These are phyloP conservation scores for Cudoniella acicularis DNA, from an alignment of 495 filamentous ascomycete genomes.

Conservation along the genomic window DNA sequence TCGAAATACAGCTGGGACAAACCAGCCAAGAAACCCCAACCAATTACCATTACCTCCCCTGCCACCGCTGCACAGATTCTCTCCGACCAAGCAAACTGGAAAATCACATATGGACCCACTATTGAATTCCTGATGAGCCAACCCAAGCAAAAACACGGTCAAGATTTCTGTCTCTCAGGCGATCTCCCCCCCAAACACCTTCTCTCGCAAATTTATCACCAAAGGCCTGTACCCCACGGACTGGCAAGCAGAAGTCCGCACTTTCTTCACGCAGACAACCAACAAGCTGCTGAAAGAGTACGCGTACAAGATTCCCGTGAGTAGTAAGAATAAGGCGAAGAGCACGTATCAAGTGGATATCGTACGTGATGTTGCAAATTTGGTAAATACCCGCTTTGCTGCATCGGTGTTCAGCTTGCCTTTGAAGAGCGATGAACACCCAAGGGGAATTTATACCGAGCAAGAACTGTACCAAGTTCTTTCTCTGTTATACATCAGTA, in stretches of 20 bases:
- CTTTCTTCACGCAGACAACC: constrained; percentile 62
- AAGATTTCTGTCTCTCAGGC: constrained; percentile 53
- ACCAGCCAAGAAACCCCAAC: constrained; percentile 49
- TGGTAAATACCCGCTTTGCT: constrained; percentile 69
- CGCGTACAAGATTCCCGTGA: constrained; percentile 48
- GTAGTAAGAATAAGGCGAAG: background rate
- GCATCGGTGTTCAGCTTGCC: constrained; percentile 70
- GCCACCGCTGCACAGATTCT: constrained; percentile 60
- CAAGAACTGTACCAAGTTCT: constrained; percentile 78
- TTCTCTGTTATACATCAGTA: constrained; percentile 55
- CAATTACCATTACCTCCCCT: constrained; percentile 57
- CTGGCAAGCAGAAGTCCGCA: constrained; percentile 55
- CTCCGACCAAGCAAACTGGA: constrained; percentile 58
- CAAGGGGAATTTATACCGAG: constrained; percentile 69
- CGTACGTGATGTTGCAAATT: constrained; percentile 70
- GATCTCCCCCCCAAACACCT: constrained; percentile 44
- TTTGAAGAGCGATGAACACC: constrained; percentile 64
- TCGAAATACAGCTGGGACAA: constrained; percentile 68
- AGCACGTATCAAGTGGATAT: constrained; percentile 62
- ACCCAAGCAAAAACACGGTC: constrained; percentile 36
- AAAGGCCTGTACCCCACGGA: constrained; percentile 54
- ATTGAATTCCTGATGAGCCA: constrained; percentile 51
- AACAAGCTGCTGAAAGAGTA: constrained; percentile 61
- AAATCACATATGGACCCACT: constrained; percentile 56
- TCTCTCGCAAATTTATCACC: constrained; percentile 49